These are phyloP conservation scores for Phytophthora idaei DNA, from an alignment of 352 stramenopile genomes.

Conservation along the genomic window DNA sequence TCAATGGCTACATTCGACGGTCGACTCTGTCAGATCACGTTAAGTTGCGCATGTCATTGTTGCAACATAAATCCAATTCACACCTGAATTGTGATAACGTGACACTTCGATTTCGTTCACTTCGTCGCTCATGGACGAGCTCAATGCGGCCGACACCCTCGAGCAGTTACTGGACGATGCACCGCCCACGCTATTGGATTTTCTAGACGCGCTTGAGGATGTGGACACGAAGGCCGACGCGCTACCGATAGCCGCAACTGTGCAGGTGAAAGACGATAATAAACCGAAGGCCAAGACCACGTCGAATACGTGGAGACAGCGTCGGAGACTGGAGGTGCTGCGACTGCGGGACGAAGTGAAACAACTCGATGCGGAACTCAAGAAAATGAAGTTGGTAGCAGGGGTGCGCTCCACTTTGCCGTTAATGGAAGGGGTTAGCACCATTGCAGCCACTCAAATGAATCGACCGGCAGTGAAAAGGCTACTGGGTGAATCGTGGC, in stretches of 20 bases:
- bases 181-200: constrained; percentile 8
- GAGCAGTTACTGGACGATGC: constrained; percentile 15
- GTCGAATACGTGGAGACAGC: constrained; percentile 31
- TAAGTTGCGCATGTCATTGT: background rate
- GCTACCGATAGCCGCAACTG: background rate
- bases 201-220: constrained; percentile 13
- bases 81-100: background rate
- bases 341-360: constrained; percentile 20
- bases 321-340: constrained; percentile 20
- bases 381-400: constrained; percentile 23
- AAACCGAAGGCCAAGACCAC: constrained; percentile 17
- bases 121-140: background rate
- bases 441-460: background rate
- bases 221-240: background rate
- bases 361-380: constrained; percentile 19
- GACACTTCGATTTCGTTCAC: no score
- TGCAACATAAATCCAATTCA: background rate
- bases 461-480: constrained; percentile 3
- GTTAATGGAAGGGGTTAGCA: background rate
- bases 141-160: constrained; percentile 7
- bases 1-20: no score
- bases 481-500: constrained; percentile 19
- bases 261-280: background rate
- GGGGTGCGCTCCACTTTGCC: constrained; percentile 28
- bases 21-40: background rate